phyloP scores from a whole-genome alignment of 805 yeast species.

The Cyberlindnera saturnus region DNA sequence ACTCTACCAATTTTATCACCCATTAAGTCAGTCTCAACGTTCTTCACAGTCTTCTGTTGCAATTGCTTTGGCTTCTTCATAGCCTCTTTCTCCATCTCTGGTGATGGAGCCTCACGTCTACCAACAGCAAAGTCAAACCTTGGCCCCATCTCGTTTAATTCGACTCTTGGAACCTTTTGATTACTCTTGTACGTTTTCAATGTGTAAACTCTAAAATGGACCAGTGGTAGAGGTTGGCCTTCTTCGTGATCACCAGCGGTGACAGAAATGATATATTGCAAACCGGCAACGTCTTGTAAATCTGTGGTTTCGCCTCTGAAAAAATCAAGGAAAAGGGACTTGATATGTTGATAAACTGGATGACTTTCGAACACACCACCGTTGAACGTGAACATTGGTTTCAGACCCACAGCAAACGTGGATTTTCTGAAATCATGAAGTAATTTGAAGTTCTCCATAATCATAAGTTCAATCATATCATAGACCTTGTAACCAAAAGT shows the following conservation, averaged over 20 bases:
- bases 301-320: constrained; percentile 80
- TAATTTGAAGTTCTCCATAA: constrained; percentile 62
- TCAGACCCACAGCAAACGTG: constrained; percentile 83
- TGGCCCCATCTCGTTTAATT: constrained; percentile 93
- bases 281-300: constrained; percentile 88
- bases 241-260: constrained; percentile 73
- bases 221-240: constrained; percentile 63
- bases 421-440: constrained; percentile 72
- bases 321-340: constrained; percentile 85
- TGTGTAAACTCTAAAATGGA: constrained; percentile 87
- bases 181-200: constrained; percentile 76
- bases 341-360: constrained; percentile 78
- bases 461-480: constrained; percentile 88
- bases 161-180: constrained; percentile 90
- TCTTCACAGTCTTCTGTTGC: constrained; percentile 80
- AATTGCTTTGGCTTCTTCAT: constrained; percentile 72
- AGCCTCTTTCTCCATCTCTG: constrained; percentile 91
- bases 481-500: constrained; percentile 86
- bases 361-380: constrained; percentile 89
- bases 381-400: constrained; percentile 90
- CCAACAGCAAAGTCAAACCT: constrained; percentile 91
- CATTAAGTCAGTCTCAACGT: constrained; percentile 77
- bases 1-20: constrained; percentile 97
- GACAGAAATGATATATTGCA: constrained; percentile 84
- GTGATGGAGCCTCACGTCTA: constrained; percentile 71